Base-by-base conservation (phyloP, 352 stramenopile species). In the Pythium biforme region DNA sequence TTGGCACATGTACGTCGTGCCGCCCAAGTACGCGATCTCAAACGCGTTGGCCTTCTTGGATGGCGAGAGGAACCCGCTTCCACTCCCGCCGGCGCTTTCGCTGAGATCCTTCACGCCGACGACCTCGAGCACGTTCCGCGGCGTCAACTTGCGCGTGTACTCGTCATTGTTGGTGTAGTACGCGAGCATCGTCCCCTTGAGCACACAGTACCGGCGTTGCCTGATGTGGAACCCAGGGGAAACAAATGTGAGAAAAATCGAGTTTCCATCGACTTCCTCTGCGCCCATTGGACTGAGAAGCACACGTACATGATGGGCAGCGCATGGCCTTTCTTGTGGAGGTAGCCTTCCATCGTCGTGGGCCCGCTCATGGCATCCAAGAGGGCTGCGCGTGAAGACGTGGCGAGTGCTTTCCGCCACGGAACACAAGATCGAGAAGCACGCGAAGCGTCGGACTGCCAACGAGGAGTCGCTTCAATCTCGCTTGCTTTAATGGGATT, bases 101-200 rank as follows among this genome's bases (percentile, higher is more conserved):
- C 48, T 33, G 55, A 77, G 76, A 23, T 81, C 64, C 25, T 64
- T 57, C 29, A 89, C 65, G 5, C 81, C 69, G 1, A 76, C 53
- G n/a, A 92, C 65, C 43, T 91, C 84, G 5, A 89, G 52, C 14
- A 93, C 82, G 19, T 81, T 78, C 22, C 81, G 76, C 0, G 84
- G 84, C 4, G 72, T 71, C 0, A 72, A 62, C 4, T 70, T 64
- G 0, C 76, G 73, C 49, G 74, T 55, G 33, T 68, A 74, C 31
- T 92, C 84, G 45, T 90, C 72, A 27, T 81, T 63, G 20, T 56
- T 77, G 5, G 66, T 62, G 65, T 90, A 91, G 41, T 79, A 83
- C 9, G 77, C 66, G 26, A 93, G 72, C 84, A 93, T 91, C 0
- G 80, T 90, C 55, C 82, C 82, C 57, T 93, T 88, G 3, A 90